Evolutionary conservation across 1,284 basidiomycete species (phyloP), one percentile per base, ranked within the genome.

Genomic region (Cryptococcus sp.): DNA sequence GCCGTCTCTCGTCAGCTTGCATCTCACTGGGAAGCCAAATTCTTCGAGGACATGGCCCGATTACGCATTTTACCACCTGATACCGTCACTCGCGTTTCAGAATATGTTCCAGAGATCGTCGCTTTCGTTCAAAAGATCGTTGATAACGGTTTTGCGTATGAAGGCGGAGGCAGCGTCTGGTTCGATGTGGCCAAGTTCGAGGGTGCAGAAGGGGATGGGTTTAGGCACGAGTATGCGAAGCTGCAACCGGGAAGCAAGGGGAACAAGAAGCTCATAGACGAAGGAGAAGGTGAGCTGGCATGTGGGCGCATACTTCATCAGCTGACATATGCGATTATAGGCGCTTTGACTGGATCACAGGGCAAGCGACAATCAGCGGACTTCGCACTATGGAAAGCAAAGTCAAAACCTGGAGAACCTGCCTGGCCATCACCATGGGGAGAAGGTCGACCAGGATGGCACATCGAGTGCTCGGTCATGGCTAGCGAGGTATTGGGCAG

Each of bases 401-500:
- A 72, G 56, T 93, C 92, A 35, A 97, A 96, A 80, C 87, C 93
- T 1, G 96, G 96, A n/a, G 96, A 99, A 78, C 96, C 96, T 1
- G 88, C 88, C 3, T 99, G 96, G 96, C 86, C 88, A 0, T 97
- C 93, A 10, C 89, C 92, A 6, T 99, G 96, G 96, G 96, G 96
- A 27, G 82, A 83, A 41, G 96, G 96, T n/a, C 85, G 96, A 55
- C 96, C 96, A 1, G 96, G 96, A 11, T 99, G 96, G 96, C 96
- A 99, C 77, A 99, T 99, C 59, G 96, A 99, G 78, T 99, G 96
- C 81, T 95, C 92, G 11, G 96, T 98, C 47, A 99, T 99, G 96
- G 95, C 94, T 16, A 91, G 87, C 58, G 93, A 89, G 41, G 84
- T 99, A 50, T 83, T 99, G 48, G 96, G 96, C 8, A 85, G 89